These are phyloP conservation scores for Neurospora sp. DNA, from an alignment of 495 filamentous ascomycete genomes.

Conservation along the genomic window DNA sequence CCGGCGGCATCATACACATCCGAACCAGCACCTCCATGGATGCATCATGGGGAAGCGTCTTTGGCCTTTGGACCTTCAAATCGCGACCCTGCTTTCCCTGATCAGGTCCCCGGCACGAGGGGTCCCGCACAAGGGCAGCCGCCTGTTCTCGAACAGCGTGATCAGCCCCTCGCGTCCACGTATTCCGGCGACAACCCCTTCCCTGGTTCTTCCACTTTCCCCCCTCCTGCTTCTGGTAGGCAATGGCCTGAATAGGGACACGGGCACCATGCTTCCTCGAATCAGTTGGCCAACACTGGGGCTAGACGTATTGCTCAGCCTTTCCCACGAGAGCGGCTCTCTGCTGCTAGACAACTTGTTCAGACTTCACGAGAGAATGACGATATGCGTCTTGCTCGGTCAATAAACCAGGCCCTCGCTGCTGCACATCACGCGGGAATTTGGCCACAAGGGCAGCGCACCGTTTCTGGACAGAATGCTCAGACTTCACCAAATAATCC, in stretches of 20 bases:
- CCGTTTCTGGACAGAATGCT: not conserved
- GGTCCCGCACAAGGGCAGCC: not conserved
- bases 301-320: not conserved
- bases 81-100: not conserved
- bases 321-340: not conserved
- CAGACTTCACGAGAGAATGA: not conserved
- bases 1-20: not conserved
- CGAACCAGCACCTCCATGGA: not conserved
- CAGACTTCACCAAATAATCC: not conserved
- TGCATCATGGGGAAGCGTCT: not conserved
- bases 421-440: not conserved
- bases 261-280: not conserved
- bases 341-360: not conserved
- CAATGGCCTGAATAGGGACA: not conserved
- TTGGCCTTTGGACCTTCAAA: not conserved
- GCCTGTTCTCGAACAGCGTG: not conserved
- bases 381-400: not conserved
- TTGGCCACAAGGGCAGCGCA: not conserved
- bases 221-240: not conserved
- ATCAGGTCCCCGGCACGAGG: not conserved
- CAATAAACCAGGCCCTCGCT: not conserved
- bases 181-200: not conserved
- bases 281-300: not conserved
- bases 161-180: not conserved
- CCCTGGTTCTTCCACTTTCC: not conserved